Evolutionary conservation across 2,329 filamentous ascomycete genomes (phyloP), one percentile per base, ranked within the genome.

Genomic region (Byssochlamys sp.): DNA sequence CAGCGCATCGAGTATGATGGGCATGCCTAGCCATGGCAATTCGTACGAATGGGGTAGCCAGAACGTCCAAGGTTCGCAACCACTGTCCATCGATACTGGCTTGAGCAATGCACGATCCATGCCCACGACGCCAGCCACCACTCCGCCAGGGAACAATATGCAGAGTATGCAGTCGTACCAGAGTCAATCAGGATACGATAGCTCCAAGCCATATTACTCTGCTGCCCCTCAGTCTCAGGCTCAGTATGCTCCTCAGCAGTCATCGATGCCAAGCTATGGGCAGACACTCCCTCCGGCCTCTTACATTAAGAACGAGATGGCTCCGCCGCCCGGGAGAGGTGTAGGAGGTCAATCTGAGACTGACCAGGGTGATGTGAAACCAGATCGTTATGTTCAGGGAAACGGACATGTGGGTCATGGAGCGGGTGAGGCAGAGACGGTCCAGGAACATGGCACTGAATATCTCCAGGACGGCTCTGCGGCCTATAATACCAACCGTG

Each of bases 261-360:
- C 86, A 59, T 84, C 86, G 52, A 84, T 94, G 71, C 85, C 88
- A 67, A 81, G 82, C 48, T 92, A 91, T 65, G 77, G 76, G 24
- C 77, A 78, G 59, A 68, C 74, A 14, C 64, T 82, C 60, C 77
- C 79, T 56, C 69, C 81, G 52, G 80, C 77, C 66, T 75, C 81
- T 6, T 94, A 92, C 65, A 81, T 90, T 60, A 95, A 95, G 78
- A 88, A 80, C 60, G 90, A 95, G 65, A 95, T 96, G 90, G 90
- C 87, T 0, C 90, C 91, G 24, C 90, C 90, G 10, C 83, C 88
- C 53, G 78, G 69, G 31, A 81, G 87, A 58, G 79, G 82, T 1
- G 72, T 81, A 4, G 80, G 82, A 51, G 76, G 82, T 39, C 81
- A 84, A 54, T 74, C 80, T 2, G 81, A 86, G 57, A 73, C 75